Conservation (phyloP, 1,284 basidiomycete species). For the Ganoderma boninense region DNA sequence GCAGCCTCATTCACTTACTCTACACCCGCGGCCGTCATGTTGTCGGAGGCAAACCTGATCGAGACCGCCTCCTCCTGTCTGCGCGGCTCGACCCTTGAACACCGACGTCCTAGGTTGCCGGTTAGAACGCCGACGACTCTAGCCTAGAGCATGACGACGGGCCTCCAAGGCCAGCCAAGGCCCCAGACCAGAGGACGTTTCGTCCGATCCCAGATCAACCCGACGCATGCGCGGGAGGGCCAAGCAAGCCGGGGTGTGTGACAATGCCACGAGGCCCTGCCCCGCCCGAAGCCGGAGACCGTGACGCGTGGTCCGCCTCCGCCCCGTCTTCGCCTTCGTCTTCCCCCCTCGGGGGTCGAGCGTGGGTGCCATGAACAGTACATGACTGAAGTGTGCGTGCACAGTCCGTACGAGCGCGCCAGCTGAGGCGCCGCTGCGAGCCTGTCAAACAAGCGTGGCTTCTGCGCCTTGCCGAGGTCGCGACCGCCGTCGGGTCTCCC, state of each 20-base stretch:
- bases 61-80: not conserved
- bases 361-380: not conserved
- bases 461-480: not conserved
- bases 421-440: not conserved
- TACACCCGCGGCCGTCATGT: not conserved
- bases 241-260: not conserved
- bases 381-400: too few relatives aligned
- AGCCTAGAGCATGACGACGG: too few relatives aligned
- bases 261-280: not conserved
- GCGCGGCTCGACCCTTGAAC: not conserved
- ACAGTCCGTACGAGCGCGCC: not conserved
- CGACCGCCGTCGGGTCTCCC: not conserved
- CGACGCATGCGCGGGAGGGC: not conserved
- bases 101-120: conserved; percentile 1
- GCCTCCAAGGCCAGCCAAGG: not conserved
- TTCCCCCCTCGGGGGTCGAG: not conserved
- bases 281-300: not conserved
- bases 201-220: too few relatives aligned
- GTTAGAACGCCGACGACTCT: conserved; percentile 4
- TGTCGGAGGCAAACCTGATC: not conserved
- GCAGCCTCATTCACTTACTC: too few relatives aligned
- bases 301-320: not conserved
- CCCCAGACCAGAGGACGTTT: not conserved
- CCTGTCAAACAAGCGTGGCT: conserved; percentile 1
- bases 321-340: not conserved